phyloP scores from a whole-genome alignment of 352 stramenopile species.

The Pythium biforme region DNA sequence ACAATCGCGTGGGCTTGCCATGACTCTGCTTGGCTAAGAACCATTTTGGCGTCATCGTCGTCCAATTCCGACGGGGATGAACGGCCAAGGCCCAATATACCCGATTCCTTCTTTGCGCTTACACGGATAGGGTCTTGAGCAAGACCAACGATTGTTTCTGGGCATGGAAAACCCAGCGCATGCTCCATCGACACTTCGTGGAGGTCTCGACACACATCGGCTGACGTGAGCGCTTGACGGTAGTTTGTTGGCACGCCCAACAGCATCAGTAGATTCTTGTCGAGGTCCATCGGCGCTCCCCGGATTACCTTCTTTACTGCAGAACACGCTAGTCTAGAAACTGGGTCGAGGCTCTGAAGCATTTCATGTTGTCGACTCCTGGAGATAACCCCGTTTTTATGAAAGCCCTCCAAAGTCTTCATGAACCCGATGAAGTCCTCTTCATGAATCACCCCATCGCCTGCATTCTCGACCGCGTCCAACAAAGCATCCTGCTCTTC shows the following conservation, averaged over 20 bases:
- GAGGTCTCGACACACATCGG: conserved; percentile 43
- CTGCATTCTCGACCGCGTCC: conserved; percentile 65
- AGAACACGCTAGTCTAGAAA: conserved; percentile 50
- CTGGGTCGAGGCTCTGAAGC: conserved; percentile 38
- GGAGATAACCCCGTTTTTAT: conserved; percentile 34
- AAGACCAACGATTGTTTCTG: conserved; percentile 57
- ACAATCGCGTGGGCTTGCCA: conserved; percentile 64
- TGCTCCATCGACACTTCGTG: conserved; percentile 65
- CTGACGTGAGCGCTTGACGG: conserved; percentile 61
- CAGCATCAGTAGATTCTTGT: conserved; percentile 69
- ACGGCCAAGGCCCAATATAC: conserved; percentile 25
- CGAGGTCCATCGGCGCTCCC: conserved; percentile 61
- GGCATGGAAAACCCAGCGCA: conserved; percentile 68
- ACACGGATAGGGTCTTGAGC: conserved; percentile 35
- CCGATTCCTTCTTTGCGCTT: conserved; percentile 31
- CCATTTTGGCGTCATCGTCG: conserved; percentile 34
- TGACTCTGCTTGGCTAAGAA: conserved; percentile 54
- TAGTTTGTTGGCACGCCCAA: conserved; percentile 82
- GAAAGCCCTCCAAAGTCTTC: conserved; percentile 57
- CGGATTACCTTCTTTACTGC: conserved; percentile 80
- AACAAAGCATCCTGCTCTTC: conserved; percentile 71
- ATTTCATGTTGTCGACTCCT: conserved; percentile 37
- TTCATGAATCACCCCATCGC: conserved; percentile 61
- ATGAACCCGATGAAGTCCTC: conserved; percentile 78
- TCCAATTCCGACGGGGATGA: conserved; percentile 18